Percentiles rank a stretch among this genome's conserved stretches.
phyloP scores from a whole-genome alignment of 106 monocot genomes.

The Dioscorea zingiberensis region DNA sequence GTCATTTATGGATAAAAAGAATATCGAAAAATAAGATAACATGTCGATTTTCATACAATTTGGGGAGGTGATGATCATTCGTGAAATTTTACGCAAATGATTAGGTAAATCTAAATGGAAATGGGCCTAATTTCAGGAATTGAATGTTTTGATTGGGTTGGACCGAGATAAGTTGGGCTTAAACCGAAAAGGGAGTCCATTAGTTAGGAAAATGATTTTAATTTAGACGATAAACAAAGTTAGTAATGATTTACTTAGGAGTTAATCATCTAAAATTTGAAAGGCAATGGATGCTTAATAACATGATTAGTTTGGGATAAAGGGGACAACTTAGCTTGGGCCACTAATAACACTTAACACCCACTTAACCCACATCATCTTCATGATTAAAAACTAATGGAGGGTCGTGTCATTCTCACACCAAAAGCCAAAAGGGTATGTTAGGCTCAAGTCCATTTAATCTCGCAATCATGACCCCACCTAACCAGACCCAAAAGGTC shows the following conservation, averaged over 20 bases:
- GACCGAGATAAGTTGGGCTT: background rate
- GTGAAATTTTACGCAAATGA: no score
- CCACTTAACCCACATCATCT: background rate
- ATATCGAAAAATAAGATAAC: no score
- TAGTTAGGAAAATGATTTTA: no score
- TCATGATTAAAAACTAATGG: background rate
- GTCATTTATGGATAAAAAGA: no score
- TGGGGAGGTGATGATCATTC: no score
- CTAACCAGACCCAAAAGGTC: background rate
- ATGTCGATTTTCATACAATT: no score
- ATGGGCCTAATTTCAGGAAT: background rate
- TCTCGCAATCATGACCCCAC: background rate
- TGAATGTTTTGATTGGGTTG: background rate
- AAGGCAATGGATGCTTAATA: background rate
- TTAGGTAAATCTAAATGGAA: no score
- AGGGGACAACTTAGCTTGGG: background rate
- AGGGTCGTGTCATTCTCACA: no score
- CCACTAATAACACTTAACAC: background rate
- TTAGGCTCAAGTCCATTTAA: background rate
- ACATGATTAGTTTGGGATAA: background rate
- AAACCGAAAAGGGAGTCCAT: no score
- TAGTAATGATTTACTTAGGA: no score
- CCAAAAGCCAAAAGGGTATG: background rate
- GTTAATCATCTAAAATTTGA: no score
- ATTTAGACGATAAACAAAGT: no score